phyloP scores from a whole-genome alignment of 2,329 filamentous ascomycete species.

The Pseudovirgaria hyperparasitica region DNA sequence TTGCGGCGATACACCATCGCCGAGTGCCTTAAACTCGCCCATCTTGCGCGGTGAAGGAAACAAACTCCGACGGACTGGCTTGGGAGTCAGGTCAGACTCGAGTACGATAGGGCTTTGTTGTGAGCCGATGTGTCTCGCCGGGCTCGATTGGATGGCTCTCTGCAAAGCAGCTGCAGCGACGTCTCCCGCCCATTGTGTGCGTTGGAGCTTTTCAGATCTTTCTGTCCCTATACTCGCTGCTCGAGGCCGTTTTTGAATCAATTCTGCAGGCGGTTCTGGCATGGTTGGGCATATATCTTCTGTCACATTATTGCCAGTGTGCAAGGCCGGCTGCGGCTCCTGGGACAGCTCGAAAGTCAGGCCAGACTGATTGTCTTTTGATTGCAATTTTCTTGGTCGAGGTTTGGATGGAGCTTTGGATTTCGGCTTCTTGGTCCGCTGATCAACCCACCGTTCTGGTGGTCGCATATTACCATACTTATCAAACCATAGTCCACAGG shows the following conservation, averaged over 20 bases:
- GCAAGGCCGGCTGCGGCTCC: background rate
- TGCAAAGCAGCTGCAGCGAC: slow-evolving; percentile 31
- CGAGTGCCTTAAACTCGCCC: slow-evolving; percentile 47
- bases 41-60: slow-evolving; percentile 66
- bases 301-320: slow-evolving; percentile 17
- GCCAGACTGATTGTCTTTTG: slow-evolving; percentile 1
- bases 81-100: slow-evolving; percentile 40
- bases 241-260: slow-evolving; percentile 19
- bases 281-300: too few relatives aligned
- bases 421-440: too few relatives aligned
- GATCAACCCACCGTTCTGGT: slow-evolving; percentile 71
- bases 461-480: slow-evolving; percentile 82
- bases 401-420: too few relatives aligned
- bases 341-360: slow-evolving; percentile 2
- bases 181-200: slow-evolving; percentile 7
- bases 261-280: too few relatives aligned
- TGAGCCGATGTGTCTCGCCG: slow-evolving; percentile 37
- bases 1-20: slow-evolving; percentile 25
- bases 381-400: too few relatives aligned
- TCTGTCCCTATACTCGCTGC: slow-evolving; percentile 22
- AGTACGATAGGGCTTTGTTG: slow-evolving; percentile 37
- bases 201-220: slow-evolving; percentile 15
- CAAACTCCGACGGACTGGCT: slow-evolving; percentile 55
- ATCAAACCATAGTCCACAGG: slow-evolving; percentile 87
- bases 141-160: slow-evolving; percentile 49